phyloP scores from a whole-genome alignment of 768 basidiomycete genomes.

The Serendipita sp. region DNA sequence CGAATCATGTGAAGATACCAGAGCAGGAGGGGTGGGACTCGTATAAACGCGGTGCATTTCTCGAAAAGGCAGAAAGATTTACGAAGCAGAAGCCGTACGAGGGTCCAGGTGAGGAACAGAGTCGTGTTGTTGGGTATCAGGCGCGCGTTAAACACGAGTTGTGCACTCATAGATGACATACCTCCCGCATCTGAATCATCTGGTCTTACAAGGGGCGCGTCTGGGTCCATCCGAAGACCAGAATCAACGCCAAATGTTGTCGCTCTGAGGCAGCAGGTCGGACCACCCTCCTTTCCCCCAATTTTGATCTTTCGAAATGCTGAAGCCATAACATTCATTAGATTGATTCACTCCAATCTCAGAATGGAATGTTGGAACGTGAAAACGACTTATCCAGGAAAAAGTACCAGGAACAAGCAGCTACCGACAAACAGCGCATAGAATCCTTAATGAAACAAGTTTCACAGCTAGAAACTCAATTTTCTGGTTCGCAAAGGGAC shows the following conservation, averaged over 20 bases:
- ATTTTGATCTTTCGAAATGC: not conserved
- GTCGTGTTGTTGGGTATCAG: not conserved
- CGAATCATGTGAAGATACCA: slow-evolving; percentile 31
- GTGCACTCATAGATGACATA: not conserved
- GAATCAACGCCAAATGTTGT: not conserved
- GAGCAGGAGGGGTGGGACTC: slow-evolving; percentile 28
- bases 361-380: slow-evolving; percentile 1
- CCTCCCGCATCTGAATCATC: slow-evolving; percentile 16
- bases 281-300: not conserved
- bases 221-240: not conserved
- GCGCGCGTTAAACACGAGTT: not conserved
- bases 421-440: slow-evolving; percentile 6
- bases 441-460: slow-evolving; percentile 2
- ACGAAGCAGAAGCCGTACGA: slow-evolving; percentile 28
- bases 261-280: not conserved
- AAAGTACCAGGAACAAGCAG: slow-evolving; percentile 8
- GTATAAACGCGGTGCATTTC: slow-evolving; percentile 42
- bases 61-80: slow-evolving; percentile 43
- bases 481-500: not conserved
- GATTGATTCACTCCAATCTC: slow-evolving; percentile 9
- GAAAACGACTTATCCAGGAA: slow-evolving; percentile 1
- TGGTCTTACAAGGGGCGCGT: slow-evolving; percentile 14
- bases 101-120: slow-evolving; percentile 25
- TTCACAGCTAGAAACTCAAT: slow-evolving; percentile 5
- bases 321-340: not conserved